These are phyloP conservation scores for Exophiala sp. DNA, from an alignment of 2,329 filamentous ascomycete species.

Conservation along the genomic window DNA sequence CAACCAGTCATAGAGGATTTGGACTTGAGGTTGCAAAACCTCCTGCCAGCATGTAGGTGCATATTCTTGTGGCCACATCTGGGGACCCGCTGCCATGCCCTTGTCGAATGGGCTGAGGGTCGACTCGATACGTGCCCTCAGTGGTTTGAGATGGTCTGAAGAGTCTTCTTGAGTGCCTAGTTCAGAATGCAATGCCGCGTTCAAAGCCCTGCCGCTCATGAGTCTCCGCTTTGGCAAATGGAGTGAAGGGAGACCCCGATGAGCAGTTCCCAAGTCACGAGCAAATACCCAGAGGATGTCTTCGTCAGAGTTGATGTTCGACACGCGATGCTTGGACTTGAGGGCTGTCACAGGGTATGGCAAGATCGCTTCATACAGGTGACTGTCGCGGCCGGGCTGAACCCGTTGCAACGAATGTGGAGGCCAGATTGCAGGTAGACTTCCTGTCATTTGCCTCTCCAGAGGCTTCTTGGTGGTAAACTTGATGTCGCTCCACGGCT, in stretches of 20 bases:
- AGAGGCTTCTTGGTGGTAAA: conserved; percentile 17
- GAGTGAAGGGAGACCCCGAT: background rate
- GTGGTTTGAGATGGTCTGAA: conserved; percentile 29
- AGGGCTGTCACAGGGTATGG: background rate
- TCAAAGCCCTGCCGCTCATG: conserved; percentile 16
- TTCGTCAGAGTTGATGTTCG: conserved; percentile 11
- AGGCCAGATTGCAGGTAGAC: conserved; percentile 20
- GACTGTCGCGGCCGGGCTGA: background rate
- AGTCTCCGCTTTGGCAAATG: conserved; percentile 13
- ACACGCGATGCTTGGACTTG: conserved; percentile 16
- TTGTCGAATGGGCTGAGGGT: conserved; percentile 73
- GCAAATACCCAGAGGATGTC: conserved; percentile 17
- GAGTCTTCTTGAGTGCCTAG: background rate
- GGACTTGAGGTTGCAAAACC: conserved; percentile 67
- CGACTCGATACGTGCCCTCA: conserved; percentile 45
- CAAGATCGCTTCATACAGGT: background rate
- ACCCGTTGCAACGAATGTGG: conserved; percentile 19
- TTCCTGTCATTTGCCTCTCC: conserved; percentile 3
- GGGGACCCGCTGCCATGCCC: conserved; percentile 61
- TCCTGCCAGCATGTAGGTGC: conserved; percentile 62
- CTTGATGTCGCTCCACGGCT: conserved; percentile 26
- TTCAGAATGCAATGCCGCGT: background rate
- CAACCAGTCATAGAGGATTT: conserved; percentile 81
- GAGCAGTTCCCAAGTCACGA: background rate
- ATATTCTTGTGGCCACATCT: conserved; percentile 79